Conservation (phyloP, 345 rosid species). For the Euclidium syriacum region DNA sequence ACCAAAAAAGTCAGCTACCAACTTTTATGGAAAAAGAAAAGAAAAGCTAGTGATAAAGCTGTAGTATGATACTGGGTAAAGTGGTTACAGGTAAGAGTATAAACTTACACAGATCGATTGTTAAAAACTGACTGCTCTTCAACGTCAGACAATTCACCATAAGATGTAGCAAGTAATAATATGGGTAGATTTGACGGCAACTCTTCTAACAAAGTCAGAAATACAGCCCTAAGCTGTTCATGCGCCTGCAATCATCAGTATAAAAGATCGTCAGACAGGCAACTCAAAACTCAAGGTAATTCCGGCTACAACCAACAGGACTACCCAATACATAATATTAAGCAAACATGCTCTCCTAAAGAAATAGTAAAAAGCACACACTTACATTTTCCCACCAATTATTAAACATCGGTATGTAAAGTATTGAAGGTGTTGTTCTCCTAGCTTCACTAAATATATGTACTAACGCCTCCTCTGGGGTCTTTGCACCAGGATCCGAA, state of each 20-base stretch:
- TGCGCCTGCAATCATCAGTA: constrained; percentile 66
- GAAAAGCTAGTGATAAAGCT: background rate
- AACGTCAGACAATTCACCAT: constrained; percentile 44
- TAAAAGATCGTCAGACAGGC: constrained; percentile 16
- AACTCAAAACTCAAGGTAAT: background rate
- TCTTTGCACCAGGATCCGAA: constrained; percentile 98
- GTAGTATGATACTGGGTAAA: background rate
- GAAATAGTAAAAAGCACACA: constrained; percentile 14
- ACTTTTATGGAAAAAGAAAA: background rate
- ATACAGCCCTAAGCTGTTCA: constrained; percentile 91
- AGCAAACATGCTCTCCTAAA: constrained; percentile 7
- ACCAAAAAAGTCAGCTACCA: background rate
- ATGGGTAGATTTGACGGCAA: constrained; percentile 83
- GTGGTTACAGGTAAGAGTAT: background rate
- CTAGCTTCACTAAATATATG: constrained; percentile 99
- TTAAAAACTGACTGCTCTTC: constrained; percentile 66
- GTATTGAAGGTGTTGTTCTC: constrained; percentile 91
- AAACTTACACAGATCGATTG: constrained; percentile 67
- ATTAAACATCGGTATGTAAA: constrained; percentile 81
- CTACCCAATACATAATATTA: background rate
- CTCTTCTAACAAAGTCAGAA: constrained; percentile 87
- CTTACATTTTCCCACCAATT: constrained; percentile 99
- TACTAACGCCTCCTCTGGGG: constrained; percentile 97
- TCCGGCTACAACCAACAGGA: constrained; percentile 6
- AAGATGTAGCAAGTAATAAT: constrained; percentile 75